Conservation (phyloP, 306 rosid species). For the Pyrus pyrifolia region DNA sequence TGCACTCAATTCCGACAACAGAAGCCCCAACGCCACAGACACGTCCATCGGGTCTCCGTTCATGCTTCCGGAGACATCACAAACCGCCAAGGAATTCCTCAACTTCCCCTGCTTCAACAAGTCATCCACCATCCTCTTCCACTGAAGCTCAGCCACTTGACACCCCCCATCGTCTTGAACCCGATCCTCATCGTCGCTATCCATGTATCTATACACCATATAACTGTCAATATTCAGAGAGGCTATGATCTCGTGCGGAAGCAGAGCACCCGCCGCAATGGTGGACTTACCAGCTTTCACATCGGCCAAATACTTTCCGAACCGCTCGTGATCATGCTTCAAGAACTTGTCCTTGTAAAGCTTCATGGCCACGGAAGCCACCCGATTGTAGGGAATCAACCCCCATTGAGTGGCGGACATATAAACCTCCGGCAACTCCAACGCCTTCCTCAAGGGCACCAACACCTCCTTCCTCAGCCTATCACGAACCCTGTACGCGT, state of each 20-base stretch:
- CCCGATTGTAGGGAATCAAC: slow-evolving; percentile 48
- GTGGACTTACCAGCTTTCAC: slow-evolving; percentile 33
- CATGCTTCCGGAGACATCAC: not conserved
- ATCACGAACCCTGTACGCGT: slow-evolving; percentile 60
- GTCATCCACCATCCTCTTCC: not conserved
- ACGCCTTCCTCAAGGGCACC: slow-evolving; percentile 50
- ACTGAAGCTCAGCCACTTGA: not conserved
- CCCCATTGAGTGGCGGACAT: slow-evolving; percentile 54
- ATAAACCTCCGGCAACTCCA: slow-evolving; percentile 66
- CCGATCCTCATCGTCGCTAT: not conserved
- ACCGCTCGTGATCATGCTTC: slow-evolving; percentile 48
- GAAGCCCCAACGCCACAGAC: not conserved
- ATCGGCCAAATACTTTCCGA: slow-evolving; percentile 36
- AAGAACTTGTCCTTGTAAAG: slow-evolving; percentile 36
- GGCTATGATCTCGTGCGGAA: slow-evolving; percentile 46
- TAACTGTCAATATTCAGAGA: slow-evolving; percentile 5
- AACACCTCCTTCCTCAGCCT: slow-evolving; percentile 56
- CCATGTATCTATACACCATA: not conserved
- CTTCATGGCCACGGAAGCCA: slow-evolving; percentile 62
- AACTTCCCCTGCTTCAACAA: not conserved
- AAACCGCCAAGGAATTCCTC: not conserved
- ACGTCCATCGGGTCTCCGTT: not conserved
- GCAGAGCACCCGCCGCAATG: slow-evolving; percentile 56
- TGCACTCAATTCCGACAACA: not conserved
- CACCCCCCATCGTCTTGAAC: not conserved